phyloP scores from a whole-genome alignment of 305 asterid genomes.

The Lippia alba region DNA sequence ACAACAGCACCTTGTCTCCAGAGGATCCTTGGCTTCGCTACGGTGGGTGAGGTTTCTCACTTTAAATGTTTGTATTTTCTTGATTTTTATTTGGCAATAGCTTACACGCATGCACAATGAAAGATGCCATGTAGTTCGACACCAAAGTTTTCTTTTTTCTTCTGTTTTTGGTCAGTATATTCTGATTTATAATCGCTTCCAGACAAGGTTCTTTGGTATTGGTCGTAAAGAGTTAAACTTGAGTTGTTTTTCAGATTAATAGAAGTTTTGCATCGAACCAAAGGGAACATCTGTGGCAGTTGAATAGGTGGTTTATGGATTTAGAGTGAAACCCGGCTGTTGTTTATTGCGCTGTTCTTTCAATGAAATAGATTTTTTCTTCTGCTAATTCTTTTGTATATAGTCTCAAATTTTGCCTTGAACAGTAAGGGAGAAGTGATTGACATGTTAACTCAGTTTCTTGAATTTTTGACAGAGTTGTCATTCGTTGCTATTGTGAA shows the following conservation, averaged over 20 bases:
- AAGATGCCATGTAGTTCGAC: too few species aligned
- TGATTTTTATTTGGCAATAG: neutral
- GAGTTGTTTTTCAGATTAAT: conserved; percentile 6
- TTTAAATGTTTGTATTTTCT: neutral
- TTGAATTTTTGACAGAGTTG: conserved; percentile 31
- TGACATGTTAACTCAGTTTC: neutral
- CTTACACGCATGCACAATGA: conserved; percentile 9
- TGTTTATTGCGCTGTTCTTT: neutral
- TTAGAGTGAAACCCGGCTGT: neutral
- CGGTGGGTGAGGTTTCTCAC: conserved; percentile 20
- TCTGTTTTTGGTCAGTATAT: conserved; percentile 17
- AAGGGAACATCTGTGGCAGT: neutral
- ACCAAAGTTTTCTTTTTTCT: too few species aligned
- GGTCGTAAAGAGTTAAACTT: conserved; percentile 16
- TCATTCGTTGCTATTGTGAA: neutral
- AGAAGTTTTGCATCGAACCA: neutral
- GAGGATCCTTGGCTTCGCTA: conserved; percentile 28
- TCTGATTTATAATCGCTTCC: too few species aligned
- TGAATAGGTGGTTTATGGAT: conserved; percentile 3
- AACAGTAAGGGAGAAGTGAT: neutral
- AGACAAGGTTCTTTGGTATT: neutral
- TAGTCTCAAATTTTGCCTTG: neutral
- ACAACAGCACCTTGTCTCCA: conserved; percentile 20
- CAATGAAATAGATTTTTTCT: neutral
- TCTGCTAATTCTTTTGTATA: neutral